phyloP scores from a whole-genome alignment of 2,329 filamentous ascomycete genomes.

The Whalleya microplaca region DNA sequence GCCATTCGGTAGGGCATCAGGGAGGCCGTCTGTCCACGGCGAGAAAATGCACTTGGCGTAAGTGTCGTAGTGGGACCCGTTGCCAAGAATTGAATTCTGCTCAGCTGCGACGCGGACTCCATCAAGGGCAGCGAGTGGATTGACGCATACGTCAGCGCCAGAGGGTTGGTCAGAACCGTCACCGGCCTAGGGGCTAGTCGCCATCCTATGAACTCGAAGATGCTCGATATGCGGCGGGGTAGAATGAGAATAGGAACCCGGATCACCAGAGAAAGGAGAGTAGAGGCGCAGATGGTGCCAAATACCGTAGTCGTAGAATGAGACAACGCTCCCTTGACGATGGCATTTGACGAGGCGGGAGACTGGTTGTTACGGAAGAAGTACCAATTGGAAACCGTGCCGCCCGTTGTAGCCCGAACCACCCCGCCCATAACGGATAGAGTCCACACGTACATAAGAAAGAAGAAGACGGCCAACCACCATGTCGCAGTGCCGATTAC shows the following conservation, averaged over 20 bases:
- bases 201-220: constrained; percentile 75
- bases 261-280: constrained; percentile 77
- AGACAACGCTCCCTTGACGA: constrained; percentile 79
- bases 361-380: constrained; percentile 89
- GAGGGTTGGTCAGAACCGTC: constrained; percentile 82
- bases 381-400: constrained; percentile 98
- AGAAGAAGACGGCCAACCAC: constrained; percentile 93
- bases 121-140: constrained; percentile 88
- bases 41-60: constrained; percentile 57
- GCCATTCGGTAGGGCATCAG: constrained; percentile 88
- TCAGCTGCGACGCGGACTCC: constrained; percentile 76
- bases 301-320: constrained; percentile 88
- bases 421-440: constrained; percentile 84
- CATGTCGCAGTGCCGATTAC: constrained; percentile 87
- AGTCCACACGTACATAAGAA: constrained; percentile 95
- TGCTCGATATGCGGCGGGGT: constrained; percentile 66
- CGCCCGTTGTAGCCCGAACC: constrained; percentile 88
- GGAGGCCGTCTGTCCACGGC: constrained; percentile 48
- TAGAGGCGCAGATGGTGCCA: constrained; percentile 88
- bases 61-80: constrained; percentile 75
- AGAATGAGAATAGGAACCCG: constrained; percentile 84
- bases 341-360: constrained; percentile 74
- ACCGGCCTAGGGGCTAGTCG: constrained; percentile 85
- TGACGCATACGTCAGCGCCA: constrained; percentile 89
- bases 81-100: constrained; percentile 80